Evolutionary conservation across 2,329 filamentous ascomycete genomes (phyloP).

Genomic region (Fusarium sp.): DNA sequence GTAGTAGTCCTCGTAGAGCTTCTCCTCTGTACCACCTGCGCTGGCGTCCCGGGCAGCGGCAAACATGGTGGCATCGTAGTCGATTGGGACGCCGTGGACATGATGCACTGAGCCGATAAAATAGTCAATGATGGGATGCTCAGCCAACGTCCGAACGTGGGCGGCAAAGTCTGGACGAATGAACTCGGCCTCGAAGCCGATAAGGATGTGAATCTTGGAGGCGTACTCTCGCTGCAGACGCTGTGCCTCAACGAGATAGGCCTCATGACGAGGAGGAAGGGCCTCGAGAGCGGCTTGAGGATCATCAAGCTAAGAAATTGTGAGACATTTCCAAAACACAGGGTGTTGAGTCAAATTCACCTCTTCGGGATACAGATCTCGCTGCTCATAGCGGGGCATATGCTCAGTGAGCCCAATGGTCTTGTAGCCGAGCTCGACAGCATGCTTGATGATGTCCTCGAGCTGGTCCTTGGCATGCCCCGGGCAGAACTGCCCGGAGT

Average conservation of each 20-base stretch:
- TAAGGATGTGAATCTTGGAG: constrained; percentile 78
- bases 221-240: constrained; percentile 79
- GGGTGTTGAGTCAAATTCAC: constrained; percentile 51
- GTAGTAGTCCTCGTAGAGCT: constrained; percentile 86
- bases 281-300: constrained; percentile 60
- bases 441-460: constrained; percentile 84
- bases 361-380: constrained; percentile 95
- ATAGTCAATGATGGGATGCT: constrained; percentile 79
- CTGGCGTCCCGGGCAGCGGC: constrained; percentile 55
- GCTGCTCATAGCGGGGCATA: constrained; percentile 81
- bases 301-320: constrained; percentile 59
- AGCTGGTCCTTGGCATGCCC: constrained; percentile 87
- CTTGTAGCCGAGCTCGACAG: constrained; percentile 82
- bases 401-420: constrained; percentile 93
- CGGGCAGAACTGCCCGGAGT: constrained; percentile 96
- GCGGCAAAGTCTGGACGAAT: constrained; percentile 75
- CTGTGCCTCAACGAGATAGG: constrained; percentile 81
- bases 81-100: constrained; percentile 86
- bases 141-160: constrained; percentile 71
- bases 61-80: constrained; percentile 81
- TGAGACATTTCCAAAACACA: constrained; percentile 12
- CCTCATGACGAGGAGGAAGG: constrained; percentile 70
- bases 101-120: constrained; percentile 96
- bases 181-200: constrained; percentile 96
- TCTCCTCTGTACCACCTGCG: constrained; percentile 68